Evolutionary conservation across 345 rosid species (phyloP).

Genomic region (Populus euphratica): DNA sequence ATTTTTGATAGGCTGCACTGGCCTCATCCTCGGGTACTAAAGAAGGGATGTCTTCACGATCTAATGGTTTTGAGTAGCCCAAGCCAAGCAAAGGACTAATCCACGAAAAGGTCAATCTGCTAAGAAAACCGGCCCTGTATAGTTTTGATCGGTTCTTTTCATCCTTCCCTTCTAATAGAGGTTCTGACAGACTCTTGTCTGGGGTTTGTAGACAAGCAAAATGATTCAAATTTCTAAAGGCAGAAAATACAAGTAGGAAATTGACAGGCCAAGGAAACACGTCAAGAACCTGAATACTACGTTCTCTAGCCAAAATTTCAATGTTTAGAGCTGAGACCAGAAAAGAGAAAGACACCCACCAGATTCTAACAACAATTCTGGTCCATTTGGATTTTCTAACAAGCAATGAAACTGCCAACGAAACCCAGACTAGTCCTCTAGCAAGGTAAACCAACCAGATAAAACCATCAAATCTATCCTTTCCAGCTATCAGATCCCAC

Average conservation of each 20-base stretch:
- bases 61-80: constrained; percentile 25
- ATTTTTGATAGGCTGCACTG: constrained; percentile 16
- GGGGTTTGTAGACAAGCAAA: constrained; percentile 9
- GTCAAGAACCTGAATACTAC: constrained; percentile 33
- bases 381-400: constrained; percentile 44
- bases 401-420: constrained; percentile 57
- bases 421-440: constrained; percentile 58
- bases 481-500: constrained; percentile 27
- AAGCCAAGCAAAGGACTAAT: constrained; percentile 24
- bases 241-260: constrained; percentile 54
- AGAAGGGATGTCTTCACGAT: constrained; percentile 28
- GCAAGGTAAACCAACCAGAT: constrained; percentile 37
- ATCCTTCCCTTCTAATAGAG: constrained; percentile 33
- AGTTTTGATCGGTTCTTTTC: constrained; percentile 6
- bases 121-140: constrained; percentile 13
- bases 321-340: constrained; percentile 44
- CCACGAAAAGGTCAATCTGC: constrained; percentile 32
- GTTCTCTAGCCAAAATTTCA: constrained; percentile 30
- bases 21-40: constrained; percentile 26
- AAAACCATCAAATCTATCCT: constrained; percentile 3
- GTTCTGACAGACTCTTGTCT: constrained; percentile 41
- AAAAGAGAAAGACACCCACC: constrained; percentile 67
- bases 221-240: constrained; percentile 36
- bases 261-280: constrained; percentile 43
- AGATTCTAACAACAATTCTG: constrained; percentile 36